Evolutionary conservation across 2,329 filamentous ascomycete genomes (phyloP), one percentile per base, ranked within the genome.

Genomic region (Neopestalotiopsis rosae): DNA sequence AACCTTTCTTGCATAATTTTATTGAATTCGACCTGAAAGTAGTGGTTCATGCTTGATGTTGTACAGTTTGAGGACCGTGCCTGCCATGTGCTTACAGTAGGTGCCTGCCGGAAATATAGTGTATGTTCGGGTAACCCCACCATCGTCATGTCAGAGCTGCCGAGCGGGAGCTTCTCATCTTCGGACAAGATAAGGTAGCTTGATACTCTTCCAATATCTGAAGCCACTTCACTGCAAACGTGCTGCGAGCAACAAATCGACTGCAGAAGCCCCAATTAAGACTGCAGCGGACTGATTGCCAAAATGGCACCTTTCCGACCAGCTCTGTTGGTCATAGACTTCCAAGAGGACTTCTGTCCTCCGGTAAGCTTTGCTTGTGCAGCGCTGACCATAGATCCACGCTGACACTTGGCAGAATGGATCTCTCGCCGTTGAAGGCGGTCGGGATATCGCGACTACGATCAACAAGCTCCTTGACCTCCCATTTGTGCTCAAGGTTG

Each of bases 341-440:
- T 97, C 77, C 96, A 98, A 81, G 92, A 98, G 80, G 95, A 98
- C 83, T 98, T 98, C 80, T 97, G 94, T 80, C 93, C 93, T 69
- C 94, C 95, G 13, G 94, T 96, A 82, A 83, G 91, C 34, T 6
- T 14, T 6, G n/a, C 13, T 14, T 6, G n/a, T 40, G n/a, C 59
- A 4, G 28, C 57, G 24, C 30, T 5, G 6, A 13, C 13, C 24
- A 12, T 42, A 24, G 28, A 61, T 42, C 14, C 56, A 59, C 64
- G 63, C 72, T 74, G 62, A 79, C 68, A 17, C 49, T 40, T 70
- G 68, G 40, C 74, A 97, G 94, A 88, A 91, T 71, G 96, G 95
- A 71, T 86, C 93, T n/a, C 90, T 99, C 65, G 91, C 94, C 40
- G 94, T 98, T n/a, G 78, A 88, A 67, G 83, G 87, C 64, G 96